Evolutionary conservation across 2,329 filamentous ascomycete genomes (phyloP), one percentile per base, ranked within the genome.

Genomic region (Lithohypha guttulata): DNA sequence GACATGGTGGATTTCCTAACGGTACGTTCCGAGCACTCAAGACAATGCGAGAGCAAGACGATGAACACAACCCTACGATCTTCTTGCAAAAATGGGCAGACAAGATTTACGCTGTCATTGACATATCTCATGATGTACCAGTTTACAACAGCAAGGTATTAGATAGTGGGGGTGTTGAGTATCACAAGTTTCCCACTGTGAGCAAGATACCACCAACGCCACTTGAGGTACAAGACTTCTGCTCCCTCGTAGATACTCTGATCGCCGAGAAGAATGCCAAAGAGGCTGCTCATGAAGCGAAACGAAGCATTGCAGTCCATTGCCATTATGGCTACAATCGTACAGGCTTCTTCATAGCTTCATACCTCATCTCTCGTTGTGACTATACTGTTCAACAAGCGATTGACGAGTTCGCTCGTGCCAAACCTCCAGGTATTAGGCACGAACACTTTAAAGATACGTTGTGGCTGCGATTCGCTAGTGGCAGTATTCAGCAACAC

Each of bases 261-360:
- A 68, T 77, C 28, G 52, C 58, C 19, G 57, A 65, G 46, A 60
- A 59, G 27, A 62, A 58, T 41, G 65, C 62, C 14, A 62, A 66
- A 22, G 49, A 59, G 57, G 40, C 56, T 61, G 4, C 52, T 17
- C 7, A n/a, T 13, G 18, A 30, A 21, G 64, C 1, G 61, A 64
- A 57, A n/a, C 62, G 62, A 10, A 53, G 79, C 33, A 73, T 94
- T 36, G 87, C 81, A 2, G 84, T 94, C 0, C 89, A 96, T 57
- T 96, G 89, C 53, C 89, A 96, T 55, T 95, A 95, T 52, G 89
- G 89, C 0, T 95, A 93, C 64, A 95, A 96, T 57, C 75, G 87
- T 15, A 95, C 89, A 0, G 89, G 89, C 0, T 94, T 89, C 58
- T 83, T 95, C 55, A 76, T 96, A 35, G 81, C 84, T 21, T 85